Base-by-base conservation (phyloP, 768 basidiomycete species). In the Kwoniella pini region DNA sequence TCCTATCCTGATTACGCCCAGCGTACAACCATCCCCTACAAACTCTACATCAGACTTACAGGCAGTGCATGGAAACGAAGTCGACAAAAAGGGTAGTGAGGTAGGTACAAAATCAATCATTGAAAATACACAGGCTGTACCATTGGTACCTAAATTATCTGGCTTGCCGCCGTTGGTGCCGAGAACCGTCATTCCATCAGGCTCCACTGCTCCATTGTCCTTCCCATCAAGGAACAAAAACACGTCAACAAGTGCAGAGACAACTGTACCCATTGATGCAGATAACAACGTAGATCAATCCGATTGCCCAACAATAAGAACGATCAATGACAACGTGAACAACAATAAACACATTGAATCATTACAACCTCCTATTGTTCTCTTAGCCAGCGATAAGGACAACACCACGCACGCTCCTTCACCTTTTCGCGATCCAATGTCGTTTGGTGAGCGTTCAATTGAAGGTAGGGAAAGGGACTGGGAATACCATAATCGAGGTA, bases 401-500 rank as follows among this genome's bases (percentile, higher is more conserved):
- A 49, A 40, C 9, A 13, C 21, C 22, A 39, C 12, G 24, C 21
- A n/a, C n/a, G 26, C 4, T 30, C 22, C 36, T 24, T 40, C 11
- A 22, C 33, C 22, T 5, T 30, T 39, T 28, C 6, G 36, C 39
- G 48, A 58, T 53, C 53, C 58, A 45, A 60, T 60, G 58, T 3
- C 50, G 36, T 52, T 43, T 52, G 31, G 42, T 36, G 50, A 45
- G 33, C 43, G 22, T 31, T 40, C 24, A 2, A 12, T 42, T 10
- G 12, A 19, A 49, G 33, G 43, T 31, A 60, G 50, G 40, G 58
- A 57, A 48, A 60, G 50, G 40, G 58, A 60, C 21, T 52, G 58
- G 58, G 19, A 17, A 42, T 52, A 60, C 58, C 50, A 60, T 51
- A 60, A 52, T 46, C 58, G 53, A 60, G 58, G 58, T 60, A 60